Conservation (phyloP, 495 filamentous ascomycete genomes). For the Penicillium roqueforti region DNA sequence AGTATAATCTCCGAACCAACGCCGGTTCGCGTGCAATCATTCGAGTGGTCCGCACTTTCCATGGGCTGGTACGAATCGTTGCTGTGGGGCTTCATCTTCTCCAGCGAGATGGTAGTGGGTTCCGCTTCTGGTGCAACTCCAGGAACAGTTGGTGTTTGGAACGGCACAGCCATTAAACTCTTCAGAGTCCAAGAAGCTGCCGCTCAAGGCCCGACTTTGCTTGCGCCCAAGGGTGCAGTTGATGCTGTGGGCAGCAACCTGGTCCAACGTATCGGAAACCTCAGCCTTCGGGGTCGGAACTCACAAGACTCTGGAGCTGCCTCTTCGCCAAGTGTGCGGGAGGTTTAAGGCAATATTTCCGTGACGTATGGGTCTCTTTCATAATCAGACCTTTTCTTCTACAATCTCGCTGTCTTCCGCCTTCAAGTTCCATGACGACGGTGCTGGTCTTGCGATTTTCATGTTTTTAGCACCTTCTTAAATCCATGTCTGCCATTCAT, state of each 20-base stretch:
- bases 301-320: slow-evolving; percentile 29
- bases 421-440: slow-evolving; percentile 12
- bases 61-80: slow-evolving; percentile 96
- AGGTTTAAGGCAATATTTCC: slow-evolving; percentile 25
- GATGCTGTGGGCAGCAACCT: slow-evolving; percentile 93
- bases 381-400: slow-evolving; percentile 12
- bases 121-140: slow-evolving; percentile 45
- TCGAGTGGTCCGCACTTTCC: slow-evolving; percentile 90
- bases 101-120: slow-evolving; percentile 79
- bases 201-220: slow-evolving; percentile 71
- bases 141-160: slow-evolving; percentile 94
- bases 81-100: slow-evolving; percentile 94
- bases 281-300: slow-evolving; percentile 53
- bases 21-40: slow-evolving; percentile 75
- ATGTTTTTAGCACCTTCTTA: slow-evolving; percentile 9
- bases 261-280: slow-evolving; percentile 77
- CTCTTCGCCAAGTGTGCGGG: slow-evolving; percentile 35
- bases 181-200: slow-evolving; percentile 87
- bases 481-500: slow-evolving; percentile 3
- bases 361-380: slow-evolving; percentile 19
- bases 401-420: slow-evolving; percentile 1
- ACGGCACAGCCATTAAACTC: slow-evolving; percentile 78
- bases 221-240: slow-evolving; percentile 83
- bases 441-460: slow-evolving; percentile 3
- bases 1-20: slow-evolving; percentile 66